Evolutionary conservation across 257 asterid genomes (phyloP).

Genomic region (Paulownia fortunei): DNA sequence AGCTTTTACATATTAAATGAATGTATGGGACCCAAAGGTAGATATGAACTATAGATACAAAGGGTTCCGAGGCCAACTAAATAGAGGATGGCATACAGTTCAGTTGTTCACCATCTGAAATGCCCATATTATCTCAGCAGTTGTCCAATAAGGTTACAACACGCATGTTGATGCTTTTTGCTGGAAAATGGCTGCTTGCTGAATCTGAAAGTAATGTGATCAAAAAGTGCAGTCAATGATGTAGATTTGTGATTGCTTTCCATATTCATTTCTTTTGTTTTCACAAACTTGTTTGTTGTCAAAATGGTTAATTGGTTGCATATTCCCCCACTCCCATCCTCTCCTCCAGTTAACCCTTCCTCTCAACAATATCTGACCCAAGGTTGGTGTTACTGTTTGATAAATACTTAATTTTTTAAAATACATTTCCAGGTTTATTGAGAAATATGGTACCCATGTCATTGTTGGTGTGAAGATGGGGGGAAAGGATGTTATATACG

Average conservation of each 20-base stretch:
- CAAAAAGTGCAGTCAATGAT: background rate
- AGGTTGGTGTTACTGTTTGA: background rate
- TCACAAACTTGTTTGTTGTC: constrained; percentile 6
- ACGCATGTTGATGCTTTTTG: too few relatives aligned
- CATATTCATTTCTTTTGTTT: constrained; percentile 5
- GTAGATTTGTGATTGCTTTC: background rate
- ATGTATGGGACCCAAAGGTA: too few relatives aligned
- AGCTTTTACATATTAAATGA: too few relatives aligned
- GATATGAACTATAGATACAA: too few relatives aligned
- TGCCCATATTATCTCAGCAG: background rate
- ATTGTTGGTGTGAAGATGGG: constrained; percentile 90
- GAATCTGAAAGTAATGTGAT: too few relatives aligned
- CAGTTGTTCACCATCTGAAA: background rate
- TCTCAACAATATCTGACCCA: constrained; percentile 18
- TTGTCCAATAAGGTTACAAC: too few relatives aligned
- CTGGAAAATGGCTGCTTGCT: too few relatives aligned
- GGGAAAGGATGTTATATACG: constrained; percentile 75
- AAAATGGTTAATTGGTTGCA: background rate
- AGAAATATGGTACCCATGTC: constrained; percentile 79
- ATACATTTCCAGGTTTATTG: constrained; percentile 61
- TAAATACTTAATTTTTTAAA: constrained; percentile 5
- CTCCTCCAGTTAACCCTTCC: too few relatives aligned
- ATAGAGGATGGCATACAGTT: background rate
- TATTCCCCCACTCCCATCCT: background rate
- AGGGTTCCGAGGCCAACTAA: background rate